Base-by-base conservation (phyloP, 306 rosid species). In the Aeschynomene evenia region DNA sequence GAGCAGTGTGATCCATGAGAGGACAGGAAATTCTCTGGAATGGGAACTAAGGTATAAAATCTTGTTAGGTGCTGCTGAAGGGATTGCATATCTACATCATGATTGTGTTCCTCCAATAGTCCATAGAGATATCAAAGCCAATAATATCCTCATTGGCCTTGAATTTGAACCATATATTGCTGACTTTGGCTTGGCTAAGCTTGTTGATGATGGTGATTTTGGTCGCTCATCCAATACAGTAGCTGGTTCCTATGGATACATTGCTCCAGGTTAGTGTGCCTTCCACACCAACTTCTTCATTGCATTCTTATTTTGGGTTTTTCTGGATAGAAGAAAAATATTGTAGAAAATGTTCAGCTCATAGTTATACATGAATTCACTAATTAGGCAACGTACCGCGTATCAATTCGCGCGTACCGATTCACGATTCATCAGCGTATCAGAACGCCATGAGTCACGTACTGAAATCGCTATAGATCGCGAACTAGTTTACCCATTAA, bases 181-280 rank as follows among this genome's bases (percentile, higher is more conserved):
- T 16, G 99, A 95, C 72, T 95, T 91, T 63, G 99, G 99, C 71
- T 85, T 91, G 28, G 99, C 99, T 62, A 95, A 91, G 83, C 92
- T 95, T 1, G 88, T 91, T 46, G 96, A 91, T 63, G 95, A 95
- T 70, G 91, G 88, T 0, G 88, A 91, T 74, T 85, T 88, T 8
- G 85, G 89, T 31, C 78, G 85, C 21, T 91, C 99, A 16, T 89
- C 97, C 56, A 95, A 91, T 65, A 89, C 97, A 15, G 90, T 95
- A 50, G 99, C 95, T 19, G 97, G 99, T 51, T 95, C 99, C n/a
- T 95, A 89, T 70, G 99, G 99, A 22, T 91, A 95, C 23, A 95
- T 95, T 71, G 97, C 99, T 76, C 99, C 99, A 34, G 97, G 99
- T 87, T 66, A 71, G 88, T 82, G 8, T 23, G 9, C 51, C 65